Base-by-base conservation (phyloP, 108 stramenopile species). In the Discostella pseudostelligera region DNA sequence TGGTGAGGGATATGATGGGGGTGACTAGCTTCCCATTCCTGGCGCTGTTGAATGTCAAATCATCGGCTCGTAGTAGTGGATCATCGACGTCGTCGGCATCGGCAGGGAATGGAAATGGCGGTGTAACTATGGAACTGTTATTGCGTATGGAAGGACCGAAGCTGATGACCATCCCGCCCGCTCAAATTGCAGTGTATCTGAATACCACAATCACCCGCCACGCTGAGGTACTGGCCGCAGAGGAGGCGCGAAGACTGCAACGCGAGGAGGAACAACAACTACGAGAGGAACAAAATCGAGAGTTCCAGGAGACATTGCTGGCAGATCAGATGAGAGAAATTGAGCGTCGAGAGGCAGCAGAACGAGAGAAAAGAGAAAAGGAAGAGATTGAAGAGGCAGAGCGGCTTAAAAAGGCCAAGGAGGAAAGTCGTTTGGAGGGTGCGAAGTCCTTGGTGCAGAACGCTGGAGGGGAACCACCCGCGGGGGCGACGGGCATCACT, bases 241-340 rank as follows among this genome's bases (percentile, higher is more conserved):
- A 46, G 24, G 73, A 69, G 26, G 81, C 75, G 4, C 69, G 87
- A 11, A 82, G 88, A 12, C 37, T 87, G 19, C 72, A 80, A 54
- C 80, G 84, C 0, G 81, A 90, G 79, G 85, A 93, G 70, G 92
- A 88, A 56, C 39, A 39, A 16, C 76, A 79, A 40, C 65, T 93
- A 26, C 81, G 92, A 2, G 65, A 80, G 54, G 87, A 90, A 48
- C 92, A 93, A 64, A 87, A 93, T 78, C 70, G 74, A 26, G 92
- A 93, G 63, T 93, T 87, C 56, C 87, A 83, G 76, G 84, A 86
- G 68, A 70, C 92, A 0, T 69, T 93, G 45, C 54, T 56, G 56
- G 84, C 84, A 16, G 92, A 93, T 76, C 88, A 86, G 57, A 67
- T 58, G 17, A 55, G 78, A 21, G 78, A 79, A 49, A 56, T 63